Evolutionary conservation across 805 yeast species (phyloP).

Genomic region (Saccharomycopsis schoenii): DNA sequence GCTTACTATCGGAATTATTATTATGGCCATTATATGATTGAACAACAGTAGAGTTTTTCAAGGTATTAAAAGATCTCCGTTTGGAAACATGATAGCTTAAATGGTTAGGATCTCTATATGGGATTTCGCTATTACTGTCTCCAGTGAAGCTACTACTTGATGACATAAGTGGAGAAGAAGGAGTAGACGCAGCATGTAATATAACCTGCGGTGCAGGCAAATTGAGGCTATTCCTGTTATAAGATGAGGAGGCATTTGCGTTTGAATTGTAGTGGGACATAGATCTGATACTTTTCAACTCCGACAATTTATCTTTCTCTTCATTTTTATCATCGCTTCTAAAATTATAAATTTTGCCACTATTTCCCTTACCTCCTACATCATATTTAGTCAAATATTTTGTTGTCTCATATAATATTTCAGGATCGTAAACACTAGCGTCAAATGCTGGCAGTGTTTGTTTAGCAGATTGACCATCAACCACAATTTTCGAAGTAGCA

Average conservation of each 20-base stretch:
- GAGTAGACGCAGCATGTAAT: neutral
- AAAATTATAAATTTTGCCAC: neutral
- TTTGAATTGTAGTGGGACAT: neutral
- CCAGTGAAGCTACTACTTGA: neutral
- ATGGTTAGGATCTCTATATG: neutral
- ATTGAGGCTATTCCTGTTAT: neutral
- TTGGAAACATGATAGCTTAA: slow-evolving; percentile 7
- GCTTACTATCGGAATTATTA: neutral
- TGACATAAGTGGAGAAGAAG: neutral
- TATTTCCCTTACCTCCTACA: neutral
- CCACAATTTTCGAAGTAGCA: slow-evolving; percentile 8
- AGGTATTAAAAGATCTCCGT: slow-evolving; percentile 16
- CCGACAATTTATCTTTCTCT: neutral
- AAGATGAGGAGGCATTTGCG: no score
- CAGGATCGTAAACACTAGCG: neutral
- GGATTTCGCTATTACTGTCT: neutral
- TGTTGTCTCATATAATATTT: neutral
- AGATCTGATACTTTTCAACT: neutral
- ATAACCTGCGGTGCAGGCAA: neutral
- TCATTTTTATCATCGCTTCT: neutral
- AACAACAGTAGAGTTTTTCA: slow-evolving; percentile 15
- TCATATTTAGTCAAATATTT: neutral
- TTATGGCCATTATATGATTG: neutral
- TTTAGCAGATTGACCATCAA: neutral
- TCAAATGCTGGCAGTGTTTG: neutral